These are phyloP conservation scores for Xylaria sp. DNA, from an alignment of 2,329 filamentous ascomycete species.

Conservation along the genomic window DNA sequence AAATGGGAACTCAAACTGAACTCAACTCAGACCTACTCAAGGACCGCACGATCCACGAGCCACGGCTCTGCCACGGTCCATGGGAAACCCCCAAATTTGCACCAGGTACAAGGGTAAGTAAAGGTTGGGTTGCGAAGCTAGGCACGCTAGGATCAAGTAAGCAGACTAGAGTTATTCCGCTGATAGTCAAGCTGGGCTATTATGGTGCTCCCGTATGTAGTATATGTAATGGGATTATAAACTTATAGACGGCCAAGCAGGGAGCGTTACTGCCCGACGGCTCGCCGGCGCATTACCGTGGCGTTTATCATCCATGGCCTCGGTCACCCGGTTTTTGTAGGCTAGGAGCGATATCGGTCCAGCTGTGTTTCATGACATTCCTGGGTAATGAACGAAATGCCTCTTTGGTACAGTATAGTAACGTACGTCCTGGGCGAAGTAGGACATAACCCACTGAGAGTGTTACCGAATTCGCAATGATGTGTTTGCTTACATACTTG, in stretches of 20 bases:
- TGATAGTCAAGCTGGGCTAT: not conserved
- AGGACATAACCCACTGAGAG: not conserved
- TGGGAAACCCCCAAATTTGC: slow-evolving; percentile 28
- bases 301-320: slow-evolving; percentile 16
- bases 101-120: no score
- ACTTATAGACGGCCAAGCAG: slow-evolving; percentile 10
- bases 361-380: slow-evolving; percentile 11
- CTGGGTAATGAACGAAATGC: not conserved
- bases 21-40: not conserved
- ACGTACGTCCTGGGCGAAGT: no score
- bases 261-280: not conserved
- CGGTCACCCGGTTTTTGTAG: not conserved
- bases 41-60: not conserved
- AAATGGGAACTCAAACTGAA: no score
- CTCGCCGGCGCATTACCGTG: slow-evolving; percentile 26
- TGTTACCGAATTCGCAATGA: not conserved
- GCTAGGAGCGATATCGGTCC: slow-evolving; percentile 32
- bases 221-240: slow-evolving; percentile 23
- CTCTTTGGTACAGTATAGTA: not conserved
- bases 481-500: not conserved
- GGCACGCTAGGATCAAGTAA: slow-evolving; percentile 31
- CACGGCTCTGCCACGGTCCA: not conserved
- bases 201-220: no score
- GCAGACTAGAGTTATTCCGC: slow-evolving; percentile 21
- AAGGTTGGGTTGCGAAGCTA: not conserved